Base-by-base conservation (phyloP, 2,329 filamentous ascomycete species). In the Fusarium sp. region DNA sequence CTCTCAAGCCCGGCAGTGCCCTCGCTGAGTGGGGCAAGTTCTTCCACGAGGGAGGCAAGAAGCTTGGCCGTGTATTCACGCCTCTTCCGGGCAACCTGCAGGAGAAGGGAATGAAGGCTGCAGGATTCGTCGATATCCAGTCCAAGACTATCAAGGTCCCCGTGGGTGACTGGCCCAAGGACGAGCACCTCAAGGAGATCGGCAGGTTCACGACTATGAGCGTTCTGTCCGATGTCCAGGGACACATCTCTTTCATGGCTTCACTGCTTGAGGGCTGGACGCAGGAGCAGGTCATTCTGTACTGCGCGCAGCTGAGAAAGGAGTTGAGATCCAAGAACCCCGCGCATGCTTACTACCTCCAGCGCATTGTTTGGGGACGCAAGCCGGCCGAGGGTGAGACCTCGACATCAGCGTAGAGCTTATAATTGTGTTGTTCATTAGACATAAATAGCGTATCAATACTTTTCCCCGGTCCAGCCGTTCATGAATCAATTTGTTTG, bases 261-360 rank as follows among this genome's bases (percentile, higher is more conserved):
- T 62, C 51, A 17, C 67, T 79, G 8, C 74, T 80, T 33, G 76
- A 79, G 20, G 76, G 77, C 0, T 81, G 79, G 79, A 66, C 70
- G 1, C 65, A 62, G 10, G 72, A 76, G 17, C 73, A 80, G 54
- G 74, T 79, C 3, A 52, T 74, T 4, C 61, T 76, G 8, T 80
- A 77, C 46, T 74, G 78, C 9, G 70, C 73, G 2, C 72, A 78
- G 31, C 66, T 80, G 13, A 74, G 74, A 18, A 73, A 74, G 18
- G 76, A 77, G 46, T 57, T 76, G 10, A 68, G 66, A 21, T 51
- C 67, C 3, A 69, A 57, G n/a, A 74, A 70, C 39, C 41, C 66
- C 4, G 40, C 68, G 9, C 75, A 78, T 43, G 63, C 72, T 0
- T 77, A 75, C 39, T 77, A 76, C 56, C 60, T 66, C 11, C 63